A percentile compares a stretch with the other conserved stretches of the same genome.
Evolutionary conservation across 805 yeast genomes (phyloP).

Genomic region (Candida sithepensis): DNA sequence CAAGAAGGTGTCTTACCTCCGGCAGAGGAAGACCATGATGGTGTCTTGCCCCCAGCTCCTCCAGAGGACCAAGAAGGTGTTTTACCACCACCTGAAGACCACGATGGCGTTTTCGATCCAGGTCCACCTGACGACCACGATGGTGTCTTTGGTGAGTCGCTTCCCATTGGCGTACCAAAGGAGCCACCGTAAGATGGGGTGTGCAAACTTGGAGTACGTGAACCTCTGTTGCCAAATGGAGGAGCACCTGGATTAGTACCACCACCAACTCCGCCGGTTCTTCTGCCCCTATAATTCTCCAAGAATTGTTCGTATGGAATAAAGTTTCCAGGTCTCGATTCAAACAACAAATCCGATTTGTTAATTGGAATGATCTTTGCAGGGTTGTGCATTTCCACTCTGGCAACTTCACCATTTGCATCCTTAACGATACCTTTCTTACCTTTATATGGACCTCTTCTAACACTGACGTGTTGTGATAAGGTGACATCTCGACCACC

Average conservation of each 20-base stretch:
- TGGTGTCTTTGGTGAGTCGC: constrained; percentile 7
- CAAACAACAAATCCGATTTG: constrained; percentile 73
- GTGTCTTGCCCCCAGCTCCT: constrained; percentile 1
- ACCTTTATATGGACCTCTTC: constrained; percentile 93
- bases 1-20: constrained; percentile 47
- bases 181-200: constrained; percentile 35
- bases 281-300: constrained; percentile 35
- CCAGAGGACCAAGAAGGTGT: constrained; percentile 44
- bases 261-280: constrained; percentile 13
- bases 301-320: constrained; percentile 78
- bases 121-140: constrained; percentile 13
- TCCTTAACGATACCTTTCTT: constrained; percentile 90
- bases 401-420: constrained; percentile 85
- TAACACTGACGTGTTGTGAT: constrained; percentile 80
- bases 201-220: constrained; percentile 12
- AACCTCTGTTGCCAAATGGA: constrained; percentile 5
- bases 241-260: constrained; percentile 9
- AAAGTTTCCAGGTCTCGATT: constrained; percentile 60
- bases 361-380: constrained; percentile 82
- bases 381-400: constrained; percentile 92
- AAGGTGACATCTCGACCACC: constrained; percentile 81
- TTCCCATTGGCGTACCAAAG: constrained; percentile 34
- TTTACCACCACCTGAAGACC: constrained; percentile 28
- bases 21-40: constrained; percentile 4
- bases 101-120: constrained; percentile 1